phyloP scores from a whole-genome alignment of 345 rosid genomes.

The Pelargonium nanum region DNA sequence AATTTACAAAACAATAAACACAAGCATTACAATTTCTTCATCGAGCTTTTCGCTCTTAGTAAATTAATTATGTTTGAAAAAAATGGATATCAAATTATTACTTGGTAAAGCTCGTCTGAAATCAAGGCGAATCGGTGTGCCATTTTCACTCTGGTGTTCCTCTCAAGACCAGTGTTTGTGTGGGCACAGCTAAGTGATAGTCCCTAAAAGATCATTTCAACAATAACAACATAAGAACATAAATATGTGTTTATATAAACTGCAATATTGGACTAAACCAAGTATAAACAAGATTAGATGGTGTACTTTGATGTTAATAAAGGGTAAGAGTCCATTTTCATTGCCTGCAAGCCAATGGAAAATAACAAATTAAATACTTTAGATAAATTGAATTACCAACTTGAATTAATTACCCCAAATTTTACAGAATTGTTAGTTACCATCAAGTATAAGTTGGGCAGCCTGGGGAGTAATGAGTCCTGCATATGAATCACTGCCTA shows the following conservation, averaged over 20 bases:
- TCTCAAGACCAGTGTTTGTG: slow-evolving; percentile 14
- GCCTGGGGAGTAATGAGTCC: slow-evolving; percentile 2
- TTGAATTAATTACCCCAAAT: background rate
- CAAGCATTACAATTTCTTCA: too few species aligned
- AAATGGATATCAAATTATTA: too few species aligned
- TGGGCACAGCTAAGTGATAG: slow-evolving; percentile 17
- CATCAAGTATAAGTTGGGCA: slow-evolving; percentile 4
- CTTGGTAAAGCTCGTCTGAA: slow-evolving; percentile 12
- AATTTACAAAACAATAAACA: background rate
- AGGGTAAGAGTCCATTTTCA: background rate
- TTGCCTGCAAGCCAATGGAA: background rate
- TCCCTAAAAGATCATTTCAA: too few species aligned
- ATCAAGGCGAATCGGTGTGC: slow-evolving; percentile 14
- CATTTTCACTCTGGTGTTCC: slow-evolving; percentile 16
- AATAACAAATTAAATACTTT: too few species aligned
- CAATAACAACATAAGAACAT: too few species aligned
- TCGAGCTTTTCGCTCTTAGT: too few species aligned
- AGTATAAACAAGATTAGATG: background rate
- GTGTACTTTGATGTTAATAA: slow-evolving; percentile 9
- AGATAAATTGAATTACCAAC: background rate
- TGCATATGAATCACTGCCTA: slow-evolving; percentile 10
- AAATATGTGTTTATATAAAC: too few species aligned
- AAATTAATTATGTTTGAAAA: too few species aligned
- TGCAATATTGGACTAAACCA: too few species aligned
- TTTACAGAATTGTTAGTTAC: background rate